A percentile compares a stretch with the other conserved stretches of the same genome.
Conservation (phyloP, 805 yeast genomes). For the Candida lessepsii region DNA sequence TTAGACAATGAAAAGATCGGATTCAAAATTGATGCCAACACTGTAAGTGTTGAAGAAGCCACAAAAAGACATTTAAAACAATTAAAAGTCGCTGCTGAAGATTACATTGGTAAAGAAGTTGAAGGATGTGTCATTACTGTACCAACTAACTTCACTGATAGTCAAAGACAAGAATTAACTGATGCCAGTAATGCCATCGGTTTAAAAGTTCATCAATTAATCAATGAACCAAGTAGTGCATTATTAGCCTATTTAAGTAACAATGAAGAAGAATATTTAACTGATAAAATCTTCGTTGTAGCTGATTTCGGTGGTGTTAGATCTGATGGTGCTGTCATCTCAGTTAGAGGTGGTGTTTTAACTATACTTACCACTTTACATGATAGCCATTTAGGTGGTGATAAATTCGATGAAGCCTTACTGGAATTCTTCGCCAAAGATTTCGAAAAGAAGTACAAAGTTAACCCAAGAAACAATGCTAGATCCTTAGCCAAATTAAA, state of each 20-base stretch:
- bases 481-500: constrained; percentile 87
- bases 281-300: constrained; percentile 82
- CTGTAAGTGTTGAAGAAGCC: constrained; percentile 71
- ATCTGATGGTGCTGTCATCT: constrained; percentile 91
- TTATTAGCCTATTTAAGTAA: constrained; percentile 71
- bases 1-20: constrained; percentile 63
- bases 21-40: constrained; percentile 57
- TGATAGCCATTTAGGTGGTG: constrained; percentile 84
- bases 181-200: constrained; percentile 69
- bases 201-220: constrained; percentile 76
- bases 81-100: constrained; percentile 85
- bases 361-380: constrained; percentile 86
- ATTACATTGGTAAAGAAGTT: constrained; percentile 77
- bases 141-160: constrained; percentile 81
- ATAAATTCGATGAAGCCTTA: constrained; percentile 74
- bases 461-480: constrained; percentile 75
- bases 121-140: constrained; percentile 86
- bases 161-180: constrained; percentile 64
- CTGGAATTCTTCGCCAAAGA: constrained; percentile 87
- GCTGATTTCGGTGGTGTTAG: constrained; percentile 96
- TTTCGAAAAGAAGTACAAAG: constrained; percentile 82
- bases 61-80: constrained; percentile 80
- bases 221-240: constrained; percentile 92
- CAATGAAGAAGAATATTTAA: constrained; percentile 44
- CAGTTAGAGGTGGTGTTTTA: constrained; percentile 91